These are phyloP conservation scores for Pythium aristosporum DNA, from an alignment of 352 stramenopile genomes.

Conservation along the genomic window DNA sequence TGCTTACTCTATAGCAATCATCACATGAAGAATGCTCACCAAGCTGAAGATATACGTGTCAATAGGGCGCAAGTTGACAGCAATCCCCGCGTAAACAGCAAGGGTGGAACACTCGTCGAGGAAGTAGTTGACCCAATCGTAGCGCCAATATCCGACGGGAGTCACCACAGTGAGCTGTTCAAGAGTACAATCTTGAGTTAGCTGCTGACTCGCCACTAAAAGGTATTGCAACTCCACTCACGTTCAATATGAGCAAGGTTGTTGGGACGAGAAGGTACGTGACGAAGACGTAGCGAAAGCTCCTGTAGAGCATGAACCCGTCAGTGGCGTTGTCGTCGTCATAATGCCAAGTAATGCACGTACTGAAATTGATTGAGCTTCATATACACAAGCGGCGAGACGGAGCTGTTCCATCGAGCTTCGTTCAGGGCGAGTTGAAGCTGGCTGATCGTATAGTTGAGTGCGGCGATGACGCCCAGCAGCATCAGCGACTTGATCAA, in stretches of 20 bases:
- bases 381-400: slow-evolving; percentile 64
- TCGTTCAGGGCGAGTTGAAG: slow-evolving; percentile 46
- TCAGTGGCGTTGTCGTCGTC: neutral
- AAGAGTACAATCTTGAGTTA: no score
- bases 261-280: slow-evolving; percentile 59
- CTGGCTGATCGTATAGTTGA: slow-evolving; percentile 68
- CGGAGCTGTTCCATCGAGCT: slow-evolving; percentile 54
- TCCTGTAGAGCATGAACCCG: slow-evolving; percentile 27
- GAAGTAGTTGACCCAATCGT: slow-evolving; percentile 59
- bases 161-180: slow-evolving; percentile 54
- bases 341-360: neutral
- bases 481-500: slow-evolving; percentile 65
- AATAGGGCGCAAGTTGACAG: slow-evolving; percentile 43
- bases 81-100: slow-evolving; percentile 43
- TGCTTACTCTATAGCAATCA: neutral
- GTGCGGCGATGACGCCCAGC: slow-evolving; percentile 57
- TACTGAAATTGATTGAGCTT: slow-evolving; percentile 73
- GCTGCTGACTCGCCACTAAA: no score
- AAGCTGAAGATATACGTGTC: slow-evolving; percentile 50
- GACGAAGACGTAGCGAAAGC: slow-evolving; percentile 58
- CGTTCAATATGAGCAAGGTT: slow-evolving; percentile 51
- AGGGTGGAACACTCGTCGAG: slow-evolving; percentile 46
- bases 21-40: slow-evolving; percentile 24
- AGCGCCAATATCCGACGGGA: slow-evolving; percentile 51
- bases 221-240: slow-evolving; percentile 19